phyloP scores from a whole-genome alignment of 208 protist genomes.

The Acanthamoeba castellanii region DNA sequence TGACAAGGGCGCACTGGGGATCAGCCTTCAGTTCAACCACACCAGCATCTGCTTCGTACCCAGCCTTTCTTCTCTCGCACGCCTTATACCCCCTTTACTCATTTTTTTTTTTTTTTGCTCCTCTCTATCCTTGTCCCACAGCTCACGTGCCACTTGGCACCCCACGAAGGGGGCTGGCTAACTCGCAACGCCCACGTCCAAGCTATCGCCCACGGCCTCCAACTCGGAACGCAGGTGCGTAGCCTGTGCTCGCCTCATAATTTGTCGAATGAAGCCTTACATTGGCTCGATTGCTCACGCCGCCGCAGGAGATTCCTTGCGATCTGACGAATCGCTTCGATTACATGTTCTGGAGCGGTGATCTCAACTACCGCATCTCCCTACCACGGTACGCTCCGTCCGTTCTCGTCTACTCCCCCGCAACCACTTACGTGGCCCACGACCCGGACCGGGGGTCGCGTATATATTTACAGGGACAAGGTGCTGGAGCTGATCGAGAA shows the following conservation, averaged over 20 bases:
- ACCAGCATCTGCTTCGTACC: slow-evolving; percentile 73
- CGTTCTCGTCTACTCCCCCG: background rate
- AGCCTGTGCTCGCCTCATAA: background rate
- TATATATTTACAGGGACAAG: background rate
- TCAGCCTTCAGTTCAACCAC: slow-evolving; percentile 75
- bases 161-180: slow-evolving; percentile 12
- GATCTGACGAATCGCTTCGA: slow-evolving; percentile 69
- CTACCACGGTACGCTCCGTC: slow-evolving; percentile 7
- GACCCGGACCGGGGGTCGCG: no score
- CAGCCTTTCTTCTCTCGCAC: background rate
- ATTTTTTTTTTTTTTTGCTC: background rate
- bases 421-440: no score
- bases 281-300: background rate
- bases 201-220: slow-evolving; percentile 21
- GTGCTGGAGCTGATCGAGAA: slow-evolving; percentile 69
- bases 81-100: background rate
- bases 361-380: slow-evolving; percentile 88
- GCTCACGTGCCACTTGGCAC: slow-evolving; percentile 65
- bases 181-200: slow-evolving; percentile 42
- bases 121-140: background rate
- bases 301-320: slow-evolving; percentile 33
- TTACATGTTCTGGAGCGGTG: slow-evolving; percentile 86
- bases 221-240: slow-evolving; percentile 41
- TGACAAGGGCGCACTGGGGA: slow-evolving; percentile 85
- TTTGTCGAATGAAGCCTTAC: no score